A percentile compares a stretch with the other conserved stretches of the same genome.
Conservation (phyloP, 1,139 yeast species). For the Nakaseomyces sp. region DNA sequence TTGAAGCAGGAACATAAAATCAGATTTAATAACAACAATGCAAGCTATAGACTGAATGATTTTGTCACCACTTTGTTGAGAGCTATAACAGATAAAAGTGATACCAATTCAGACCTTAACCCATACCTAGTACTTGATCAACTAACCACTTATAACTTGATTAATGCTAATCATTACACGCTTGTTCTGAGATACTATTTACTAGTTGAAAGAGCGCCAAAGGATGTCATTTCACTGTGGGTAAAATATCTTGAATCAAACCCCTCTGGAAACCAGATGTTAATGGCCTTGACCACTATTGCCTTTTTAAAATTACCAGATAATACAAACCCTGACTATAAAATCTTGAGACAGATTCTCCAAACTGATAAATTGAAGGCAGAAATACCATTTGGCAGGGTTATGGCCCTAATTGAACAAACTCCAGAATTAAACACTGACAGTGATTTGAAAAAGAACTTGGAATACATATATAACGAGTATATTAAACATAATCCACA, state of each 20-base stretch:
- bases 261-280: background rate
- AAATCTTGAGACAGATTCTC: conserved; percentile 1
- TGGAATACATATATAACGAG: background rate
- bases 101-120: conserved; percentile 13
- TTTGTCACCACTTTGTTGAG: background rate
- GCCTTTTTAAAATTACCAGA: background rate
- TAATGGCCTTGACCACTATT: background rate
- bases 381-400: conserved; percentile 1
- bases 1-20: background rate
- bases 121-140: conserved; percentile 24
- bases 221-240: conserved; percentile 29
- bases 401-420: background rate
- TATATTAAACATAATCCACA: conserved; percentile 16
- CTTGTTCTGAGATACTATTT: conserved; percentile 19
- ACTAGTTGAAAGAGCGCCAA: conserved; percentile 13
- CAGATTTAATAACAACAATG: background rate
- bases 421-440: background rate
- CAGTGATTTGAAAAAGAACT: background rate
- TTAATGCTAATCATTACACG: conserved; percentile 25
- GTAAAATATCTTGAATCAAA: conserved; percentile 22
- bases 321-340: background rate
- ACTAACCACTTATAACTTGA: conserved; percentile 21
- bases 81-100: background rate
- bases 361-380: conserved; percentile 1
- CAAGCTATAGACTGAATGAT: background rate